Evolutionary conservation across 768 basidiomycete species (phyloP).

Genomic region (Rhodotorula babjevae): DNA sequence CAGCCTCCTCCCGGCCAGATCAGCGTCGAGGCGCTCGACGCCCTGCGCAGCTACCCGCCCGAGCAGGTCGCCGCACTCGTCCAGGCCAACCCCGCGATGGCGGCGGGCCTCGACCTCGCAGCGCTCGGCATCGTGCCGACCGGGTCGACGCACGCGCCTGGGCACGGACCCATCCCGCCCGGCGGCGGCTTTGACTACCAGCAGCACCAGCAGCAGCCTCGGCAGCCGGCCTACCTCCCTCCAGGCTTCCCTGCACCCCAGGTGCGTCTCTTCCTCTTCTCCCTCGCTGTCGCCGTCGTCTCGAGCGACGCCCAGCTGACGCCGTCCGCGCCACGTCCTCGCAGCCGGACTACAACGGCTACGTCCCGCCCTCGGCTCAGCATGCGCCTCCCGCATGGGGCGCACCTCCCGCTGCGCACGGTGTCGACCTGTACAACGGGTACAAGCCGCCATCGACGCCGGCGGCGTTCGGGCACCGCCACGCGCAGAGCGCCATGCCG

Average conservation of each 20-base stretch:
- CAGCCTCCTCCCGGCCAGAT: background rate
- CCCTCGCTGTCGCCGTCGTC: background rate
- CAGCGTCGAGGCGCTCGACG: conserved; percentile 12
- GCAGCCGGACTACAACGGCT: conserved; percentile 19
- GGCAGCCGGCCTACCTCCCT: background rate
- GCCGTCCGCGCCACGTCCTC: no score
- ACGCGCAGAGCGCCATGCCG: background rate
- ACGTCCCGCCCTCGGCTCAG: conserved; percentile 12
- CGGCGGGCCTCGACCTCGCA: conserved; percentile 8
- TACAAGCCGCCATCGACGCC: background rate
- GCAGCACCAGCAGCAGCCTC: background rate
- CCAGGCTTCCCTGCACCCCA: background rate
- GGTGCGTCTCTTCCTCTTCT: background rate
- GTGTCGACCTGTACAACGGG: background rate
- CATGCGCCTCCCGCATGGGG: background rate
- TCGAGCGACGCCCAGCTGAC: no score
- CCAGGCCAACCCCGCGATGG: conserved; percentile 1
- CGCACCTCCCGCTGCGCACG: background rate
- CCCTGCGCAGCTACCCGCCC: conserved; percentile 1
- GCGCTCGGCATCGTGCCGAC: conserved; percentile 2
- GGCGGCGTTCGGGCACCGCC: background rate
- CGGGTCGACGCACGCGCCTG: no score
- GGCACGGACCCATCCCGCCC: background rate
- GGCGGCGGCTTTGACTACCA: background rate
- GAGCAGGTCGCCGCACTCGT: conserved; percentile 14